These are phyloP conservation scores for Epichloe sylvatica DNA, from an alignment of 2,329 filamentous ascomycete species.

Conservation along the genomic window DNA sequence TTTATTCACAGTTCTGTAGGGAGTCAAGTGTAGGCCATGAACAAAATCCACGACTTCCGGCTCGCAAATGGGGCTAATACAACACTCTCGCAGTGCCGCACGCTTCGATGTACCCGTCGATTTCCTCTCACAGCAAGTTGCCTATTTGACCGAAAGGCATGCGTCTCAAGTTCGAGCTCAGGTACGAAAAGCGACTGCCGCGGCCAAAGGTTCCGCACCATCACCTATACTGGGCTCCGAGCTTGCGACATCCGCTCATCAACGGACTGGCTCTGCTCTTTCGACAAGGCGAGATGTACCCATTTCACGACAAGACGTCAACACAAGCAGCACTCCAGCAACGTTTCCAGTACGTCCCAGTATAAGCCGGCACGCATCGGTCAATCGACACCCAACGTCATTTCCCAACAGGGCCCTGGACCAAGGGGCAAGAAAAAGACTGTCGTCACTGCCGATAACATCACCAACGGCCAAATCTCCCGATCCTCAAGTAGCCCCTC, in stretches of 20 bases:
- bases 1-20: slow-evolving; percentile 33
- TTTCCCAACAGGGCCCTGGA: slow-evolving; percentile 16
- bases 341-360: slow-evolving; percentile 30
- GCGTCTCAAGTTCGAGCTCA: slow-evolving; percentile 80
- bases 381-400: slow-evolving; percentile 16
- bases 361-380: slow-evolving; percentile 34
- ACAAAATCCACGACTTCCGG: slow-evolving; percentile 6
- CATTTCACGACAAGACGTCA: slow-evolving; percentile 32
- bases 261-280: slow-evolving; percentile 37
- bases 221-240: slow-evolving; percentile 43
- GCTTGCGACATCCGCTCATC: slow-evolving; percentile 21
- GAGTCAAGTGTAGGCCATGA: slow-evolving; percentile 52
- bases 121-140: slow-evolving; percentile 84
- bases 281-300: slow-evolving; percentile 47
- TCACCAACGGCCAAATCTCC: slow-evolving; percentile 13
- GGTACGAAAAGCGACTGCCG: slow-evolving; percentile 60
- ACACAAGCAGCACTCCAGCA: slow-evolving; percentile 28
- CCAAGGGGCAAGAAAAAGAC: slow-evolving; percentile 20
- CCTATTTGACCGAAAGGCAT: slow-evolving; percentile 85
- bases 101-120: slow-evolving; percentile 73
- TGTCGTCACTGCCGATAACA: slow-evolving; percentile 32
- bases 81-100: slow-evolving; percentile 40
- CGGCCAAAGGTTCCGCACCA: slow-evolving; percentile 40
- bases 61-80: slow-evolving; percentile 7
- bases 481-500: slow-evolving; percentile 9